Conservation (phyloP, 176 grass and related monocot genomes). For the Themeda triandra region DNA sequence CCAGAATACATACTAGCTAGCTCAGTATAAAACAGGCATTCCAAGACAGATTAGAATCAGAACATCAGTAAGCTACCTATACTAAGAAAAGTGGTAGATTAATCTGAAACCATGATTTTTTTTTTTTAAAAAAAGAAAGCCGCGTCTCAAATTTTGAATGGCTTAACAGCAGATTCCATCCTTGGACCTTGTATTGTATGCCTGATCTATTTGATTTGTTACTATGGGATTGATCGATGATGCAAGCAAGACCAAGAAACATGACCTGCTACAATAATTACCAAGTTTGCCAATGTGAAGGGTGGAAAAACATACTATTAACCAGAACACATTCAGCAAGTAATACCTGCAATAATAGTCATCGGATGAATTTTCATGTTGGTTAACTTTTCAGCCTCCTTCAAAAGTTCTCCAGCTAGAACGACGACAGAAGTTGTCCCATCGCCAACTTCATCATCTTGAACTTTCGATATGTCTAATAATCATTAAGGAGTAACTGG, state of each 20-base stretch:
- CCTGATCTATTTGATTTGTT: not conserved
- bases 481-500: conserved; percentile 39
- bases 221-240: not conserved
- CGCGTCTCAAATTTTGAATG: not conserved
- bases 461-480: conserved; percentile 96
- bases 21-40: not conserved
- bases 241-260: not conserved
- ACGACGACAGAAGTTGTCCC: conserved; percentile 95
- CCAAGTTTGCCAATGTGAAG: not conserved
- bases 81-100: not conserved
- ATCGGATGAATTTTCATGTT: conserved; percentile 94
- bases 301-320: not conserved
- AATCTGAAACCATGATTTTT: not conserved
- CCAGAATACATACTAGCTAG: not conserved
- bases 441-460: conserved; percentile 98
- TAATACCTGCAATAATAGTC: conserved; percentile 96
- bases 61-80: not conserved
- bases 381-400: conserved; percentile 81
- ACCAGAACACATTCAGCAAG: not conserved
- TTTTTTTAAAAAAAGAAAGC: not conserved
- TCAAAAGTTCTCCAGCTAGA: conserved; percentile 93
- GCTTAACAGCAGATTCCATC: not conserved
- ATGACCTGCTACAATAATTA: not conserved
- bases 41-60: not conserved
- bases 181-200: not conserved